Evolutionary conservation across 2,329 filamentous ascomycete genomes (phyloP).

Genomic region (Microascus cirrosus): DNA sequence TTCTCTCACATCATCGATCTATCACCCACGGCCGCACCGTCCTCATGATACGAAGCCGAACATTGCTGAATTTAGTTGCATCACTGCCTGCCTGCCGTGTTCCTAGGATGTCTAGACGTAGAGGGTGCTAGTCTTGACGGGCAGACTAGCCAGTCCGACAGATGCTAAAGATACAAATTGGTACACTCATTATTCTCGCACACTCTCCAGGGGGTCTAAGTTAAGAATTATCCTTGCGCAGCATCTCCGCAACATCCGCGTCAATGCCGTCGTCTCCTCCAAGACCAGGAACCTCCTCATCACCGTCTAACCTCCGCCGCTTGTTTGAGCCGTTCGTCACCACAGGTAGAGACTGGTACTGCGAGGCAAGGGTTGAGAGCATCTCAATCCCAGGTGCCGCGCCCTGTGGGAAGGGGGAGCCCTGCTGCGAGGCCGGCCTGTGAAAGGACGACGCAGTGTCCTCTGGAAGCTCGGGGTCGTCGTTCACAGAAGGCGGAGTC

Average conservation of each 20-base stretch:
- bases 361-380: conserved; percentile 25
- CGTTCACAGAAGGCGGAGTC: conserved; percentile 53
- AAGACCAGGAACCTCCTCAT: conserved; percentile 41
- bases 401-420: conserved; percentile 6
- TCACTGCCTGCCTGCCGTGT: neutral
- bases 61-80: neutral
- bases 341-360: conserved; percentile 37
- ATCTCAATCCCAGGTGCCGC: conserved; percentile 24
- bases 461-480: conserved; percentile 5
- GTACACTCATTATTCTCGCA: neutral
- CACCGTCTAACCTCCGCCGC: conserved; percentile 40
- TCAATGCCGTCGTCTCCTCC: conserved; percentile 44
- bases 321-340: conserved; percentile 44
- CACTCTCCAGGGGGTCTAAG: neutral
- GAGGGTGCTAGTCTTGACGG: neutral
- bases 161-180: neutral
- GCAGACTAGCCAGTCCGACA: neutral
- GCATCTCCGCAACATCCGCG: conserved; percentile 43
- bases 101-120: neutral
- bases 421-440: conserved; percentile 8
- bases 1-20: too few relatives aligned
- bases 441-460: neutral
- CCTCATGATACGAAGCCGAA: too few relatives aligned
- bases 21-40: too few relatives aligned
- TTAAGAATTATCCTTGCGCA: conserved; percentile 27